Conservation (phyloP, 371 early-diverging fungal genomes). For the Mortierella sp. region DNA sequence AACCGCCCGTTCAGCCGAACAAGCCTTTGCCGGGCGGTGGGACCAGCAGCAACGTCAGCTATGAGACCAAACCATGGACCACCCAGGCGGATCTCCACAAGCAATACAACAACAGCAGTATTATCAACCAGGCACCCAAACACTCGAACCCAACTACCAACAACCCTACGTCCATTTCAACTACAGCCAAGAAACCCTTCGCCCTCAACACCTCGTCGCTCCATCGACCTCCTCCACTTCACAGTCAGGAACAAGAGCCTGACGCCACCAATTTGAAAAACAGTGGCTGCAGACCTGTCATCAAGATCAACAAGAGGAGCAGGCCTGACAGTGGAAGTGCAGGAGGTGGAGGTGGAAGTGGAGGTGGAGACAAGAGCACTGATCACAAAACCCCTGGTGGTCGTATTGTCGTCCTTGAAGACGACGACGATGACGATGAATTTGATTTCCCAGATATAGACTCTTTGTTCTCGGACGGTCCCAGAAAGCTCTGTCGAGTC, state of each 20-base stretch:
- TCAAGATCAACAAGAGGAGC: neutral
- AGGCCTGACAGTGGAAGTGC: neutral
- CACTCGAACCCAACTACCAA: neutral
- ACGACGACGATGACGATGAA: conserved; percentile 2
- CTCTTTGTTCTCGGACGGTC: conserved; percentile 1
- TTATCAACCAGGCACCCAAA: neutral
- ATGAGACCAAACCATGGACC: conserved; percentile 6
- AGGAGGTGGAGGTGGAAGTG: neutral
- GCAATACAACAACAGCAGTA: neutral
- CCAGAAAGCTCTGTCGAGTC: conserved; percentile 1
- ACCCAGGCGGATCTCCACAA: conserved; percentile 17
- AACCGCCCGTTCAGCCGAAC: neutral
- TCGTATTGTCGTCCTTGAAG: no score
- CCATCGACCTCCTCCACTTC: no score
- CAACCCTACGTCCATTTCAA: neutral
- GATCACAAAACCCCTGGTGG: no score
- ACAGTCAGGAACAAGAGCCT: neutral
- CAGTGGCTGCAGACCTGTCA: neutral
- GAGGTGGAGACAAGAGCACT: no score
- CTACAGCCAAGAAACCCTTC: neutral
- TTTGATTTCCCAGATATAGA: neutral
- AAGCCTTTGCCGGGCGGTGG: neutral
- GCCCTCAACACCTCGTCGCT: neutral
- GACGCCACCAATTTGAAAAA: neutral
- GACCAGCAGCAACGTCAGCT: neutral